Percentiles rank a stretch among this genome's conserved stretches.
These are phyloP conservation scores for Umbilicus rupestris DNA, from an alignment of 164 flowering plant species.

Conservation along the genomic window DNA sequence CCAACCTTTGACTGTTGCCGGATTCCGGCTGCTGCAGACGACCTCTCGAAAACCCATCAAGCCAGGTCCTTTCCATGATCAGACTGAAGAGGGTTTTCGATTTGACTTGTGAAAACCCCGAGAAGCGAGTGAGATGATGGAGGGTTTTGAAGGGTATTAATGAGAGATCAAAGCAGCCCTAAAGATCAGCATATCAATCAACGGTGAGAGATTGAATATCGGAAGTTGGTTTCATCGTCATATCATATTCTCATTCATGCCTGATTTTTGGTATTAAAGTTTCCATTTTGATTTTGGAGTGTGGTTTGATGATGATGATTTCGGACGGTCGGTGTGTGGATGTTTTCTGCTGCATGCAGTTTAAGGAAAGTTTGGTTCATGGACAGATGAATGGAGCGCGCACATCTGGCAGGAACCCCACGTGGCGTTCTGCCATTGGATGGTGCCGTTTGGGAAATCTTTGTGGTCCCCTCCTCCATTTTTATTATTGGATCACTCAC, in stretches of 20 bases:
- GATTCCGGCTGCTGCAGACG: not conserved
- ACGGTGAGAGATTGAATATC: not conserved
- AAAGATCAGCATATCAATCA: not conserved
- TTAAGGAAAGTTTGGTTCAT: not conserved
- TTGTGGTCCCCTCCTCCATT: too few species aligned
- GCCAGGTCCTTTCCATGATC: not conserved
- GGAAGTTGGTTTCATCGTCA: not conserved
- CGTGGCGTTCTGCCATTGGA: too few species aligned
- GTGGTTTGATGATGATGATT: not conserved
- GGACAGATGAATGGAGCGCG: not conserved
- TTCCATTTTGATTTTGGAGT: not conserved
- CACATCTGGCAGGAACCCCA: not conserved
- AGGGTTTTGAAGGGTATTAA: not conserved
- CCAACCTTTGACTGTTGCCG: too few species aligned
- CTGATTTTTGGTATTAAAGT: not conserved
- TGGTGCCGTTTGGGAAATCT: too few species aligned
- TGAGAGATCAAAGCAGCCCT: not conserved
- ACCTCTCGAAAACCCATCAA: not conserved
- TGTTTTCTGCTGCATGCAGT: not conserved
- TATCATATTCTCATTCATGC: not conserved
- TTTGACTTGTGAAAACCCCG: not conserved
- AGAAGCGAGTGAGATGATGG: not conserved
- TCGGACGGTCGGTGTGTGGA: not conserved
- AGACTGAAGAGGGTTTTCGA: slow-evolving; percentile 1
- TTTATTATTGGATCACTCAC: too few species aligned